Percentiles rank a stretch among this genome's conserved stretches.
phyloP scores from a whole-genome alignment of 1,284 basidiomycete genomes.

The Microbotryum violaceum region DNA sequence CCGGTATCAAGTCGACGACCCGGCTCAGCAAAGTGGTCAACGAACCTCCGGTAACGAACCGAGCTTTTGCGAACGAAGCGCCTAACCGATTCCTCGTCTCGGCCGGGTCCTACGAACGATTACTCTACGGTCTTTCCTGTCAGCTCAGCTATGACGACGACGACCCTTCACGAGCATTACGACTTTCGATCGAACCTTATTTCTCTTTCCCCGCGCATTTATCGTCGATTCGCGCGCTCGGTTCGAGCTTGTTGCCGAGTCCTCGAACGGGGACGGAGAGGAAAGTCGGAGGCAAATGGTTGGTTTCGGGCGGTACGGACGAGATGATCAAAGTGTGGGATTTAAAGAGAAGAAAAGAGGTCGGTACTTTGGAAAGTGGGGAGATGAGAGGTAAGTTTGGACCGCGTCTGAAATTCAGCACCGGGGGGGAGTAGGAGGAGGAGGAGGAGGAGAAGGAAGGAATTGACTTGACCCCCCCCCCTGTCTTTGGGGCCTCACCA shows the following conservation, averaged over 20 bases:
- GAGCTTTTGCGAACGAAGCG: neutral
- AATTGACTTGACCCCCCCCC: too few relatives aligned
- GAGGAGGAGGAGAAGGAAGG: too few relatives aligned
- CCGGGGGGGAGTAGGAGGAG: too few relatives aligned
- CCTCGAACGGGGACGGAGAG: constrained; percentile 43
- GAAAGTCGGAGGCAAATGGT: constrained; percentile 74
- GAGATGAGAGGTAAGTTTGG: constrained; percentile 50
- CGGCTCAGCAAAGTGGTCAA: too few relatives aligned
- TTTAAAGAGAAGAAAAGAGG: constrained; percentile 75
- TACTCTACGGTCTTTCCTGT: constrained; percentile 77
- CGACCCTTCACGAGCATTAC: too few relatives aligned
- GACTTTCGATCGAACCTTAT: constrained; percentile 57
- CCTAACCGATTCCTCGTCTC: constrained; percentile 68
- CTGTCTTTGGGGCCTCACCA: constrained; percentile 31
- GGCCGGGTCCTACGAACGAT: constrained; percentile 88
- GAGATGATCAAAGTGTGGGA: constrained; percentile 99
- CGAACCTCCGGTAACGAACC: too few relatives aligned
- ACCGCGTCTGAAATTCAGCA: too few relatives aligned
- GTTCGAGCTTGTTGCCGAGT: constrained; percentile 51
- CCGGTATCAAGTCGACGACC: too few relatives aligned
- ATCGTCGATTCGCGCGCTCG: constrained; percentile 81
- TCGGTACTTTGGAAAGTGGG: constrained; percentile 60
- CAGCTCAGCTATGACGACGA: constrained; percentile 24
- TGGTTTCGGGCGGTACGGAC: constrained; percentile 88
- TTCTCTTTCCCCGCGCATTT: constrained; percentile 97